Conservation (phyloP, 495 filamentous ascomycete genomes). For the Talaromyces wortmannii region DNA sequence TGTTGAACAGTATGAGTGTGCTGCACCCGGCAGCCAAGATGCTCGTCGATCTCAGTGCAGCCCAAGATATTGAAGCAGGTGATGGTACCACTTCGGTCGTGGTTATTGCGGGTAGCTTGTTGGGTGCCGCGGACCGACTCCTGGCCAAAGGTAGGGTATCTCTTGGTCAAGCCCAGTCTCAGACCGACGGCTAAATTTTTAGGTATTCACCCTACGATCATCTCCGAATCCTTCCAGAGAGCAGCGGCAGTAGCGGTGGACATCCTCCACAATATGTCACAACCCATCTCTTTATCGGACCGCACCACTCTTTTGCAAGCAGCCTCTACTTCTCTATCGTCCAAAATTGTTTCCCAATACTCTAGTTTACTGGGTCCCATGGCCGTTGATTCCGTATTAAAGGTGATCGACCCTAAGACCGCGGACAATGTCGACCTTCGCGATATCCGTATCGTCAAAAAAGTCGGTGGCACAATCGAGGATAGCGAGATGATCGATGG, state of each 20-base stretch:
- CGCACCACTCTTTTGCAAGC: constrained; percentile 88
- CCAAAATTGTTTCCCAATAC: constrained; percentile 97
- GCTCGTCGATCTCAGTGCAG: constrained; percentile 93
- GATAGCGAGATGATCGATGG: constrained; percentile 97
- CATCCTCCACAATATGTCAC: constrained; percentile 90
- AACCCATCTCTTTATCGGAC: constrained; percentile 84
- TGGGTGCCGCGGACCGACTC: constrained; percentile 88
- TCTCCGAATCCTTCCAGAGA: constrained; percentile 95
- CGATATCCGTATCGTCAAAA: constrained; percentile 96
- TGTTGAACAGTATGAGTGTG: constrained; percentile 96
- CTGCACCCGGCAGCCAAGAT: constrained; percentile 98
- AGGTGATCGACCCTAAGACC: constrained; percentile 89
- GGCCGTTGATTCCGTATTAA: constrained; percentile 92
- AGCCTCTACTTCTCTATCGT: constrained; percentile 93
- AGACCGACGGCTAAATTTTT: neutral
- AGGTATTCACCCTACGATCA: constrained; percentile 91
- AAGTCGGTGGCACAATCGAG: constrained; percentile 95
- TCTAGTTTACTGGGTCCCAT: constrained; percentile 88
- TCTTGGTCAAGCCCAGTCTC: neutral
- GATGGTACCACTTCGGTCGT: constrained; percentile 98
- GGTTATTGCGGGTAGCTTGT: constrained; percentile 88
- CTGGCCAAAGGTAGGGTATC: constrained; percentile 61
- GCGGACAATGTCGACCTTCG: constrained; percentile 94
- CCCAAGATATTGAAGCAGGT: constrained; percentile 96
- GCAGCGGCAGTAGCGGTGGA: constrained; percentile 82